phyloP scores from a whole-genome alignment of 2,329 filamentous ascomycete species.

The Teratosphaeria epicoccoides region DNA sequence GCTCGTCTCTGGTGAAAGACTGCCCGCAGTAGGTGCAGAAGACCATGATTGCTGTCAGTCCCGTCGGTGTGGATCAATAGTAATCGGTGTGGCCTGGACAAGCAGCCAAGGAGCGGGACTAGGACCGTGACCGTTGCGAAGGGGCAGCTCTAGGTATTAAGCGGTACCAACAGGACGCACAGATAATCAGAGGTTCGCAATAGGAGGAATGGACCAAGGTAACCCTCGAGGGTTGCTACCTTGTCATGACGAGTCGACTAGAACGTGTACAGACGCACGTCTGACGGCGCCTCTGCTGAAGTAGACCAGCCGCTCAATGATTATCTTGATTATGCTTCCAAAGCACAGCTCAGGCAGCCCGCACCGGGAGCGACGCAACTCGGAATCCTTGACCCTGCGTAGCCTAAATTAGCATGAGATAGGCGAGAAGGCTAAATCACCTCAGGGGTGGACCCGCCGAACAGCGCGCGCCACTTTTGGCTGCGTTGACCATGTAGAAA shows the following conservation, averaged over 20 bases:
- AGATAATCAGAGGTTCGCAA: neutral
- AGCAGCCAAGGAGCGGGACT: neutral
- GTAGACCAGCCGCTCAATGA: conserved; percentile 10
- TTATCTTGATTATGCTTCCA: conserved; percentile 14
- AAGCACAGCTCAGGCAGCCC: conserved; percentile 10
- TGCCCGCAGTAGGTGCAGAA: conserved; percentile 46
- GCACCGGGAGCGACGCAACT: neutral
- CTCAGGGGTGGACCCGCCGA: neutral
- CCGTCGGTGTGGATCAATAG: neutral
- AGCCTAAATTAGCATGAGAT: neutral
- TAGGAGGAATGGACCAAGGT: neutral
- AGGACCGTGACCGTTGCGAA: neutral
- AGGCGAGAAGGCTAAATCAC: neutral
- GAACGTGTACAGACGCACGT: conserved; percentile 5
- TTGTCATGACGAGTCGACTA: conserved; percentile 3
- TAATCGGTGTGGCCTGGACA: neutral
- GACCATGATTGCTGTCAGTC: conserved; percentile 31
- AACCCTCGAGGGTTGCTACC: neutral
- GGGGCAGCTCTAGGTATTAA: neutral
- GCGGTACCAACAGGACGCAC: neutral
- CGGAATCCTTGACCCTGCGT: neutral
- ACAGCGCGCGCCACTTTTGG: neutral
- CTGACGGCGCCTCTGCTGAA: conserved; percentile 13
- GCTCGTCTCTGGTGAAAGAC: conserved; percentile 43
- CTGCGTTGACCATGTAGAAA: neutral